A percentile compares a stretch with the other conserved stretches of the same genome.
Evolutionary conservation across 2,329 filamentous ascomycete genomes (phyloP).

Genomic region (Colletotrichum sp.): DNA sequence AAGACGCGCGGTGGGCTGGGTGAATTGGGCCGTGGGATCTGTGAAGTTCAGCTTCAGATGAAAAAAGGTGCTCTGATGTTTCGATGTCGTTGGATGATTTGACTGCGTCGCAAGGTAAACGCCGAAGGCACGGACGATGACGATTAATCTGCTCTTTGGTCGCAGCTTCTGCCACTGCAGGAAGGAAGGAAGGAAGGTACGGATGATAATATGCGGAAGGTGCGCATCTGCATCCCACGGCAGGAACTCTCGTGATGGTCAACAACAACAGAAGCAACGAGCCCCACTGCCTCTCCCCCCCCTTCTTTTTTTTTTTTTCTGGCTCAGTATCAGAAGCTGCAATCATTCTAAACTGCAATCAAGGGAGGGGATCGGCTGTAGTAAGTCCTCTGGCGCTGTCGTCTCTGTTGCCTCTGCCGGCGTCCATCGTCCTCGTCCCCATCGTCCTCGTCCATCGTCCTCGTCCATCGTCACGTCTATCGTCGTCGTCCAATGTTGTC

Average conservation of each 20-base stretch:
- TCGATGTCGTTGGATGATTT: not conserved
- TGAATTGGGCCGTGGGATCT: not conserved
- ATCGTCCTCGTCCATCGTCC: no score
- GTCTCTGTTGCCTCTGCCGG: no score
- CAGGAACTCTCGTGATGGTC: not conserved
- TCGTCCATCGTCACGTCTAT: no score
- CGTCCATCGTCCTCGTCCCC: no score
- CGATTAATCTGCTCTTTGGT: not conserved
- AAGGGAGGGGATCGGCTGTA: no score
- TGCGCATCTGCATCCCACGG: not conserved
- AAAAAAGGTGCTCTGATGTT: conserved; percentile 15
- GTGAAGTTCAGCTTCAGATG: conserved; percentile 6
- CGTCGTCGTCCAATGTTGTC: no score
- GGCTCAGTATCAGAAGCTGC: no score
- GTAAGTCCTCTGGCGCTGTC: no score
- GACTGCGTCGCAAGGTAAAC: not conserved
- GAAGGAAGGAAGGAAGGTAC: not conserved
- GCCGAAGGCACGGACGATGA: not conserved
- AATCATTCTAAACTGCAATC: no score
- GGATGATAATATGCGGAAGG: not conserved
- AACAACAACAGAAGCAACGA: not conserved
- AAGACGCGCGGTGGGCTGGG: not conserved
- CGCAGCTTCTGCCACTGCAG: not conserved
- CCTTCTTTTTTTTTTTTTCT: no score
- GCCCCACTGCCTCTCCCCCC: no score